A percentile compares a stretch with the other conserved stretches of the same genome.
Conservation (phyloP, 148 eudicot species). For the Rhododendron ovatum region DNA sequence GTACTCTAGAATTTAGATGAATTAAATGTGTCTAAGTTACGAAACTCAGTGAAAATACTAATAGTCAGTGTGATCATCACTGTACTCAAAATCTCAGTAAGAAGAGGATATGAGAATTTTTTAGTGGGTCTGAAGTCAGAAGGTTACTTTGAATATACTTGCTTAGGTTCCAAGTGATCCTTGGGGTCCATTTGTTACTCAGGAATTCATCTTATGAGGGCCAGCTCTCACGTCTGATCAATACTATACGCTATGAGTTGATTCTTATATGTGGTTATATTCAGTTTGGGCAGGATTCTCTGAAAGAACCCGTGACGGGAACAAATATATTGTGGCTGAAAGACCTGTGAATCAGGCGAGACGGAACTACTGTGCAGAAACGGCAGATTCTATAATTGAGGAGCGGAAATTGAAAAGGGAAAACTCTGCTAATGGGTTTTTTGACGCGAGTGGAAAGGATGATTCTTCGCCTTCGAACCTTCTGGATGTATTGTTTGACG, state of each 20-base stretch:
- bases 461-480: constrained; percentile 55
- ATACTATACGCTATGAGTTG: background rate
- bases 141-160: background rate
- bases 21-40: background rate
- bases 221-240: background rate
- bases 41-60: background rate
- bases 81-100: background rate
- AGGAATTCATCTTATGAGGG: background rate
- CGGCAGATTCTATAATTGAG: constrained; percentile 59
- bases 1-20: background rate
- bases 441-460: constrained; percentile 43
- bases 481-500: constrained; percentile 53
- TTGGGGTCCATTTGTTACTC: background rate
- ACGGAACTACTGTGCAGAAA: constrained; percentile 54
- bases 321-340: constrained; percentile 86
- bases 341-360: constrained; percentile 55
- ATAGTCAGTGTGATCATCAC: background rate
- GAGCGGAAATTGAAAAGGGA: constrained; percentile 74
- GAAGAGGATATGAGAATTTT: background rate
- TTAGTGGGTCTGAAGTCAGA: background rate
- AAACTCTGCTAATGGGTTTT: constrained; percentile 59
- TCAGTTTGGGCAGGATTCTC: constrained; percentile 99
- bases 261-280: background rate
- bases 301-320: constrained; percentile 85
- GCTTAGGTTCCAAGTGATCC: background rate